A percentile compares a stretch with the other conserved stretches of the same genome.
These are phyloP conservation scores for Kwoniella sp. DNA, from an alignment of 768 basidiomycete species.

Conservation along the genomic window DNA sequence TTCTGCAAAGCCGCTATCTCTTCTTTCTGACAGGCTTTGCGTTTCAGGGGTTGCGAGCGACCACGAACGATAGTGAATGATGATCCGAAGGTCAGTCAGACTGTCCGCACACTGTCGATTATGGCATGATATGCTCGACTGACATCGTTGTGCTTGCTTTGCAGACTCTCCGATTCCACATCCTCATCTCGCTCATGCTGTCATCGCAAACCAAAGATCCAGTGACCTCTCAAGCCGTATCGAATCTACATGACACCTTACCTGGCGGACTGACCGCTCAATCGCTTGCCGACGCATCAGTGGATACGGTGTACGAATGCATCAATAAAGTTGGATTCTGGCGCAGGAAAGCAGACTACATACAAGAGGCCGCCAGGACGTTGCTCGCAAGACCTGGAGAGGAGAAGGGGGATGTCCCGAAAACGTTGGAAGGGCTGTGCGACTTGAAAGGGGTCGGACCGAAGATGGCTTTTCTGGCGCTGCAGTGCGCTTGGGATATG, in stretches of 20 bases:
- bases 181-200: conserved; percentile 89
- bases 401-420: conserved; percentile 75
- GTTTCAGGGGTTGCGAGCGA: conserved; percentile 55
- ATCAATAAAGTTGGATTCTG: conserved; percentile 93
- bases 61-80: conserved; percentile 33
- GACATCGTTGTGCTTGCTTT: background rate
- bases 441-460: conserved; percentile 89
- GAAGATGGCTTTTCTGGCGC: conserved; percentile 88
- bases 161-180: conserved; percentile 79
- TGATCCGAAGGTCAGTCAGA: conserved; percentile 38
- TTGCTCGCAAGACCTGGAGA: conserved; percentile 63
- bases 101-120: too few species aligned
- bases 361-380: conserved; percentile 67
- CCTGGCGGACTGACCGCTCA: conserved; percentile 79
- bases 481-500: conserved; percentile 74
- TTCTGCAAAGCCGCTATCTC: too few species aligned
- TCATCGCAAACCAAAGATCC: conserved; percentile 95
- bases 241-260: conserved; percentile 70
- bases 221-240: conserved; percentile 77
- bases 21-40: too few species aligned
- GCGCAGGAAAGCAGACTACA: conserved; percentile 79
- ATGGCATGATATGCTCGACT: too few species aligned
- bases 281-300: conserved; percentile 68
- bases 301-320: conserved; percentile 67
- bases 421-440: conserved; percentile 83